Evolutionary conservation across 306 rosid species (phyloP), one percentile per base, ranked within the genome.

Genomic region (Inga laurina): DNA sequence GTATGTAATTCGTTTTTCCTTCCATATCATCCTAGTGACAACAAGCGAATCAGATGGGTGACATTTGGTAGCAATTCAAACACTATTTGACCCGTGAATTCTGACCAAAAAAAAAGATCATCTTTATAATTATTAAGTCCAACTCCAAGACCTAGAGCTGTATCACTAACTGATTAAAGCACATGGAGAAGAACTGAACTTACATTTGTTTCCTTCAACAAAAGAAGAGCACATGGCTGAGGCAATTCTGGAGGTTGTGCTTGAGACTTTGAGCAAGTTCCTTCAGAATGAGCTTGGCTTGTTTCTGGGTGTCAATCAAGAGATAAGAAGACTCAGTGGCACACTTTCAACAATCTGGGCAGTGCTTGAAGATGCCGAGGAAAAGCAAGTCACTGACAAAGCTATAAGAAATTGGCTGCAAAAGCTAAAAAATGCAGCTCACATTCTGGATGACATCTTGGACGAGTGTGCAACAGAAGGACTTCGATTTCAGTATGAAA

Each of bases 291-390:
- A 79, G 75, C 24, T 79, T 67, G 75, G 21, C 24, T 49, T 57
- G 45, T 18, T 67, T 56, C 56, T 21, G 10, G 75, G 52, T 4
- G 37, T 66, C 35, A 24, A 35, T 21, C 52, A 49, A 49, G 82
- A 79, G 61, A 57, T 79, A 30, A 16, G 51, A 35, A 79, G 52
- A 44, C 82, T 79, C 24, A 48, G 51, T 21, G 52, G 74, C 34
- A 68, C 56, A 4, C 16, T 79, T 8, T 3, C 59, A 15, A 43
- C 41, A 10, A 80, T 71, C 51, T 13, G 32, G 69, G 76, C 59
- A 22, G 56, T 59, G 79, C 84, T 81, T 19, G 79, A 59, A 27
- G 79, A 81, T 72, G 84, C 48, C 1, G 84, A 81, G 78, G 78
- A 44, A 43, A 72, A 59, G 64, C 73, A 81, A 8, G 21, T 56